Base-by-base conservation (phyloP, 768 basidiomycete genomes). In the Lactarius quietus region DNA sequence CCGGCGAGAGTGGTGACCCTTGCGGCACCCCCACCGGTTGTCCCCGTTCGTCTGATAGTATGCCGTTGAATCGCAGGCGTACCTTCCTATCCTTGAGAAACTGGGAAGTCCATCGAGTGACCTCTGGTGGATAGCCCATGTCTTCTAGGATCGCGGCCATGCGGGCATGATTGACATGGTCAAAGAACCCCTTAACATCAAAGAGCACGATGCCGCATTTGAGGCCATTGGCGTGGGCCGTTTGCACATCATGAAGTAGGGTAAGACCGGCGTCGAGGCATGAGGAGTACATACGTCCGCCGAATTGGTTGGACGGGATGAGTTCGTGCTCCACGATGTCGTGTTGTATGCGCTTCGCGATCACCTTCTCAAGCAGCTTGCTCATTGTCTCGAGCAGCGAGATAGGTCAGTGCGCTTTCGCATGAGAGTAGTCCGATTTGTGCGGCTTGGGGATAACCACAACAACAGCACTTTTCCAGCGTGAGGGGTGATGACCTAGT, bases 371-470 rank as follows among this genome's bases (percentile, higher is more conserved):
- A 0, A 68, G 57, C 0, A 80, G n/a, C 45, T 80, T 81, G 0
- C 64, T 73, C 0, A 73, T 59, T 0, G 74, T 76, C 51, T 77
- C 65, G 2, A 79, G 10, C 36, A 36, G 10, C 2, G 69, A 0
- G 81, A 75, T 79, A 0, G 79, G 81, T 0, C 75, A 59, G 51
- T 78, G 78, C 0, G 78, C 73, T 36, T 75, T 77, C 0, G 79
- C 60, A 0, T 70, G 36, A 0, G 70, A 57, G 69, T 83, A 82
- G 65, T 74, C 59, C 0, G 72, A 59, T 41, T 75, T 74, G 0
- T 76, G 75, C 0, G 78, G 78, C 59, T 83, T 82, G 0, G 70
- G 57, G 0, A 81, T 65, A 0, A 78, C 72, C 0, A 77, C 62
- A 1, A 75, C 78, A 0, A 61, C 73, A 29, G 71, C 78, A 0